A percentile compares a stretch with the other conserved stretches of the same genome.
phyloP scores from a whole-genome alignment of 2,329 filamentous ascomycete species.

The Apiospora saccharicola region DNA sequence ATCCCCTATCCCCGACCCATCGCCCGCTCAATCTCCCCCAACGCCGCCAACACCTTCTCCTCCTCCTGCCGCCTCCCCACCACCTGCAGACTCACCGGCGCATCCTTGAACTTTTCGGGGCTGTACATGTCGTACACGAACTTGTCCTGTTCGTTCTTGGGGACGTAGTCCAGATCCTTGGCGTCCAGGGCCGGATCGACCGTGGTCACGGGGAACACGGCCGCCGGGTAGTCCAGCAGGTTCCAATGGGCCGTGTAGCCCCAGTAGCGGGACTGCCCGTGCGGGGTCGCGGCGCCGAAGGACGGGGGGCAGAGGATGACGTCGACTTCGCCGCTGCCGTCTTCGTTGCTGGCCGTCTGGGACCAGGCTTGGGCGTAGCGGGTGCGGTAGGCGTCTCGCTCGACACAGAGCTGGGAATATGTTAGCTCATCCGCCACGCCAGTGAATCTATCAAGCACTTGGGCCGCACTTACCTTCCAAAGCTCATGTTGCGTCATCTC shows the following conservation, averaged over 20 bases:
- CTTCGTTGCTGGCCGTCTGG: conserved; percentile 27
- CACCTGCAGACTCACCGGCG: conserved; percentile 60
- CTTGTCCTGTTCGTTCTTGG: conserved; percentile 54
- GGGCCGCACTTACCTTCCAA: conserved; percentile 45
- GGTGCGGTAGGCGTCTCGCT: conserved; percentile 35
- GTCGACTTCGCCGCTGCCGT: conserved; percentile 46
- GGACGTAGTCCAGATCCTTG: conserved; percentile 44
- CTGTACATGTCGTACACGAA: conserved; percentile 41
- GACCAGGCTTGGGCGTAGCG: conserved; percentile 30
- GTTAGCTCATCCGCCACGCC: not conserved
- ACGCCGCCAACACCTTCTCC: conserved; percentile 55
- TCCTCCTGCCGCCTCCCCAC: conserved; percentile 61
- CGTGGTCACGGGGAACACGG: conserved; percentile 56
- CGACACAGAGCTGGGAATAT: conserved; percentile 26
- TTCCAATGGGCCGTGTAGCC: conserved; percentile 64
- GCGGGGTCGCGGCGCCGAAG: conserved; percentile 53
- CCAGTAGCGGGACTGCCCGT: conserved; percentile 59
- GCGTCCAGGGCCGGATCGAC: conserved; percentile 51
- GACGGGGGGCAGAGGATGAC: conserved; percentile 58
- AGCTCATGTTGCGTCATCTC: conserved; percentile 49
- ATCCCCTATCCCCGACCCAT: conserved; percentile 29
- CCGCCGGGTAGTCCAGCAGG: conserved; percentile 59
- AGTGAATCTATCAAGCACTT: not conserved
- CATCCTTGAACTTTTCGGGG: conserved; percentile 54
- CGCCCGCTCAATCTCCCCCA: conserved; percentile 43